phyloP scores from a whole-genome alignment of 1,284 basidiomycete genomes.

The Cryptococcus neoformans region DNA sequence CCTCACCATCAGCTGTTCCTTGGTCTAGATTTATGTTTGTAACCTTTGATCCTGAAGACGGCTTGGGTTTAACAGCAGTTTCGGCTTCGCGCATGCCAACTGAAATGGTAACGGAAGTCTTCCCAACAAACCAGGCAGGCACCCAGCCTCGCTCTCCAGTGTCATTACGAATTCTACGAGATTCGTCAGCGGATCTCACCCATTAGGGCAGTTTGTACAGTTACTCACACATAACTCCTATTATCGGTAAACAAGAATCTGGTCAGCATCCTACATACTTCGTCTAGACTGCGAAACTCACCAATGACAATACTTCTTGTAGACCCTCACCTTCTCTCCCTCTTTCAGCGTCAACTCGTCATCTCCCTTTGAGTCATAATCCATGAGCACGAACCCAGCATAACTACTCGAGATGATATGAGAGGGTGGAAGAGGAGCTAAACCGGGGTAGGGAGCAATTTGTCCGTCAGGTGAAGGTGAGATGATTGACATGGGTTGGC shows the following conservation, averaged over 20 bases:
- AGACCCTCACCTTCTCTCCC: slow-evolving; percentile 83
- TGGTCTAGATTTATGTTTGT: background rate
- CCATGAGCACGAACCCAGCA: slow-evolving; percentile 90
- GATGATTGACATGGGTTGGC: slow-evolving; percentile 60
- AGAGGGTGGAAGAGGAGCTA: slow-evolving; percentile 69
- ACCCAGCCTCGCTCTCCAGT: slow-evolving; percentile 89
- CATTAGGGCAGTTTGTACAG: background rate
- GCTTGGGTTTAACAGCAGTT: slow-evolving; percentile 29
- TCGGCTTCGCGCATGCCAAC: slow-evolving; percentile 52
- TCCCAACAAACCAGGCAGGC: slow-evolving; percentile 56
- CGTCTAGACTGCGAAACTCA: slow-evolving; percentile 56
- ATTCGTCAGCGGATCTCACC: background rate
- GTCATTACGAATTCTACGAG: slow-evolving; percentile 69
- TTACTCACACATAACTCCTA: slow-evolving; percentile 12
- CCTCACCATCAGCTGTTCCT: background rate
- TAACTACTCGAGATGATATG: slow-evolving; percentile 92
- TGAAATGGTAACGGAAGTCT: slow-evolving; percentile 13
- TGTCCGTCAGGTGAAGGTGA: slow-evolving; percentile 17
- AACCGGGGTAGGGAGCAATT: slow-evolving; percentile 35
- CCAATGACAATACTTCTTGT: slow-evolving; percentile 98
- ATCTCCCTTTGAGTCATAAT: slow-evolving; percentile 84
- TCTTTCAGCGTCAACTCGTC: slow-evolving; percentile 84
- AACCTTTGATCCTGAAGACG: slow-evolving; percentile 7
- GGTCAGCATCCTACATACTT: background rate
- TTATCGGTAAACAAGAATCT: slow-evolving; percentile 2